phyloP scores from a whole-genome alignment of 177 flowering plant genomes.

The Vitis hybrid region DNA sequence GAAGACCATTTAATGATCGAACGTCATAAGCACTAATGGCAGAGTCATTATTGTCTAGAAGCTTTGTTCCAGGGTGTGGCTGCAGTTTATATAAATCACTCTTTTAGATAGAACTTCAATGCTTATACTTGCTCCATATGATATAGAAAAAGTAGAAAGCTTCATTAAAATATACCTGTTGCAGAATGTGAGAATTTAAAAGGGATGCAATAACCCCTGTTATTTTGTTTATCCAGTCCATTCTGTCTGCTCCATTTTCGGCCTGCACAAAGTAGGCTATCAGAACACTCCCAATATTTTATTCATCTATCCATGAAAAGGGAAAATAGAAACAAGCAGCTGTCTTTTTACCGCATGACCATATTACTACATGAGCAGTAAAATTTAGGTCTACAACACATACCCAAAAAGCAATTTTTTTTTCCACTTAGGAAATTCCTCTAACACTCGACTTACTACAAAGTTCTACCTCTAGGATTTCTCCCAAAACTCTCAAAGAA shows the following conservation, averaged over 20 bases:
- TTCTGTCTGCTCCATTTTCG: conserved; percentile 87
- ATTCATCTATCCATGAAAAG: background rate
- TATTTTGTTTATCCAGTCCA: conserved; percentile 90
- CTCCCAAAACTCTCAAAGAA: too few relatives aligned
- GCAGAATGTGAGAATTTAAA: conserved; percentile 66
- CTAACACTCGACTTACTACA: too few relatives aligned
- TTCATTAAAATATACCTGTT: conserved; percentile 47
- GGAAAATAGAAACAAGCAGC: background rate
- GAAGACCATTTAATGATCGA: conserved; percentile 22
- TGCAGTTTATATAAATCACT: conserved; percentile 20
- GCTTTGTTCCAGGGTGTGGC: conserved; percentile 29
- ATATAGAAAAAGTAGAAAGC: background rate
- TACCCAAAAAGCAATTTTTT: background rate
- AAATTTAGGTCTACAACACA: too few relatives aligned
- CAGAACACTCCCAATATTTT: background rate
- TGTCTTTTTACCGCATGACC: background rate
- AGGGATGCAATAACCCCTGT: conserved; percentile 86
- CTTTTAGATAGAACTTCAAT: conserved; percentile 4
- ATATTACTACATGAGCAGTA: too few relatives aligned
- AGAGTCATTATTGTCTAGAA: conserved; percentile 19
- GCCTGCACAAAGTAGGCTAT: conserved; percentile 50
- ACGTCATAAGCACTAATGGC: conserved; percentile 23
- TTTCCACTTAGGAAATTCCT: too few relatives aligned
- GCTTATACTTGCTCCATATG: background rate
- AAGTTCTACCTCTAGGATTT: too few relatives aligned